Evolutionary conservation across 208 protist species (phyloP).

Genomic region (Trypanosoma mega): DNA sequence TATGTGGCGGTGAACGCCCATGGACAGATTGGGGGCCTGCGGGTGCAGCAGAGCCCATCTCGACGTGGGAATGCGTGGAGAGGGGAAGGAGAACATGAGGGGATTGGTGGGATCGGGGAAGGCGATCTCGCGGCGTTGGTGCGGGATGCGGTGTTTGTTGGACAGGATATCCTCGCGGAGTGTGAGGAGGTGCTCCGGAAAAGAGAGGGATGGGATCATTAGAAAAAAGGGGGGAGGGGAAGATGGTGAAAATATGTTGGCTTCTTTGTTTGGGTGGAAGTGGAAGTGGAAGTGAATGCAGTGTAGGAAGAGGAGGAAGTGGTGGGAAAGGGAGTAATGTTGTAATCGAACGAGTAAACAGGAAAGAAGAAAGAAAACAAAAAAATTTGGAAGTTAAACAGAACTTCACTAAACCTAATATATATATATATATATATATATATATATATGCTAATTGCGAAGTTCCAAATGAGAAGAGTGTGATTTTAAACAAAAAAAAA

Average conservation of each 20-base stretch:
- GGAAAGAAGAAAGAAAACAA: not conserved
- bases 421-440: conserved; percentile 13
- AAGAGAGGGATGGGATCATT: not conserved
- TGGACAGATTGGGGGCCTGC: conserved; percentile 56
- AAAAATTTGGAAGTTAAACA: not conserved
- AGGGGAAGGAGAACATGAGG: not conserved
- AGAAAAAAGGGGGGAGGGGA: too few species aligned
- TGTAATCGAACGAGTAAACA: not conserved
- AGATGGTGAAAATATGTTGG: too few species aligned
- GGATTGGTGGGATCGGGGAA: not conserved
- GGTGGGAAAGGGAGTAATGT: not conserved
- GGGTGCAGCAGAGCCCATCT: conserved; percentile 68
- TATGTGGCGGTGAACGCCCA: conserved; percentile 52
- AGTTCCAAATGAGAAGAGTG: not conserved
- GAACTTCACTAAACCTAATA: not conserved
- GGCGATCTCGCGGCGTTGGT: conserved; percentile 19
- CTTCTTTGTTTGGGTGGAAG: too few species aligned
- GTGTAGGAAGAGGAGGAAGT: not conserved
- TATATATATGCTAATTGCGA: not conserved
- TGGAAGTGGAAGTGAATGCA: too few species aligned
- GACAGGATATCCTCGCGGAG: conserved; percentile 68
- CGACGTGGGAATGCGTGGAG: conserved; percentile 55
- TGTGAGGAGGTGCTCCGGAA: conserved; percentile 48
- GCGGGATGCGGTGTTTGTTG: conserved; percentile 24
- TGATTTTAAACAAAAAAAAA: not conserved